A percentile compares a stretch with the other conserved stretches of the same genome.
These are phyloP conservation scores for Crithidia fasciculata DNA, from an alignment of 208 protist genomes.

Conservation along the genomic window DNA sequence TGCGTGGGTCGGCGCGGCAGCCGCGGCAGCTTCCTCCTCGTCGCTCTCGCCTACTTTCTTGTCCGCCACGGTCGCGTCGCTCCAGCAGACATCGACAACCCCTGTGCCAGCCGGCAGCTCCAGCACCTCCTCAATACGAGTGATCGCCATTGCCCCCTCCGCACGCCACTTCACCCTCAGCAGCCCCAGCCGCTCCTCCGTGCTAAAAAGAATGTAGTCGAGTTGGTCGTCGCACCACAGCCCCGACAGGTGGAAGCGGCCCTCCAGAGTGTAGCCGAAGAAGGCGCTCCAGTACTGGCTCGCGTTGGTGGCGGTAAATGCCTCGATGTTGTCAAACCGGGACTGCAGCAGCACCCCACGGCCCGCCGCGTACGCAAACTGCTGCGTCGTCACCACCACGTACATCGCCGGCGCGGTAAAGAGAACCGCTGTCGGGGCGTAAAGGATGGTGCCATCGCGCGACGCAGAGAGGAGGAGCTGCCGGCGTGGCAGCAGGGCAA, in stretches of 20 bases:
- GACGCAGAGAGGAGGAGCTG: conserved; percentile 81
- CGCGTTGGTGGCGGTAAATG: conserved; percentile 59
- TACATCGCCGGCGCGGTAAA: conserved; percentile 84
- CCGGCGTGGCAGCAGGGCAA: conserved; percentile 47
- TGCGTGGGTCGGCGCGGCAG: not conserved
- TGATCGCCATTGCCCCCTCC: conserved; percentile 46
- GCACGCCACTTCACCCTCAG: conserved; percentile 56
- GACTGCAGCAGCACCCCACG: conserved; percentile 73
- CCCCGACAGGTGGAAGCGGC: conserved; percentile 70
- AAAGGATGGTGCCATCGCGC: conserved; percentile 85
- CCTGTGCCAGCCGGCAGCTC: conserved; percentile 61
- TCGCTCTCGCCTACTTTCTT: not conserved
- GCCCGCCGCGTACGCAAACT: conserved; percentile 64
- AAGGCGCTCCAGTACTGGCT: conserved; percentile 65
- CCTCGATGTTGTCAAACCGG: conserved; percentile 76
- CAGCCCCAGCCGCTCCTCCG: conserved; percentile 79
- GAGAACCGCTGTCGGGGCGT: conserved; percentile 51
- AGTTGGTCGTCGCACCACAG: conserved; percentile 76
- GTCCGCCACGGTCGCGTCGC: conserved; percentile 8
- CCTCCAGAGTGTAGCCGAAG: conserved; percentile 70
- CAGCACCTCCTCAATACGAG: conserved; percentile 61
- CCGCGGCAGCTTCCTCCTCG: not conserved
- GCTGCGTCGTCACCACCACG: conserved; percentile 63
- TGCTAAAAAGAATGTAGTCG: conserved; percentile 75
- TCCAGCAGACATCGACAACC: conserved; percentile 67